Evolutionary conservation across 768 basidiomycete genomes (phyloP), one percentile per base, ranked within the genome.

Genomic region (Lactifluus piperatus): DNA sequence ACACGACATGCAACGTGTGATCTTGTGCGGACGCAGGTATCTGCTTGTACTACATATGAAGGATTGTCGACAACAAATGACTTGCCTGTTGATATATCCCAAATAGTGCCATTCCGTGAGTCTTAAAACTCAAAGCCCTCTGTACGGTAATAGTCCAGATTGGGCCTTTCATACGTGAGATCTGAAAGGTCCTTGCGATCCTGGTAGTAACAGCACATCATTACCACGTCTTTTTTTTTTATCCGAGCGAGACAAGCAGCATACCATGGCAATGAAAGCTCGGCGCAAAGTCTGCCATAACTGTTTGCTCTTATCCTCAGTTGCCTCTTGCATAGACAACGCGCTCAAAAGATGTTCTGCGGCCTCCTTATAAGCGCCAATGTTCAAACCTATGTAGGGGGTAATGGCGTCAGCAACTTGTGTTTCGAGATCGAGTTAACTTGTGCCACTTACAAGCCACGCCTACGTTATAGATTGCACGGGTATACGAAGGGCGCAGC

Each of bases 401-500:
- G 22, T 50, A 46, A 49, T 54, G 59, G 30, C 62, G 48, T 54
- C 34, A 55, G 24, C n/a, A 63, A 22, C 41, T 52, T 45, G 49
- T n/a, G 27, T 29, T 16, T 37, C 18, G 7, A 39, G 1, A 18
- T 14, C 16, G 4, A 6, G 5, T 39, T 34, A 29, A n/a, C 0
- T 48, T 4, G 22, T 34, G 30, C 7, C 4, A 81, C 91, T 66
- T 68, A 94, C 94, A 99, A 22, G 94, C 94, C 27, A 99, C 97
- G 45, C 94, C 97, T 36, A 99, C 91, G 67, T 99, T 99, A 69
- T 95, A 97, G 24, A 97, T 91, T 10, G 94, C 97, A 11, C 97
- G 85, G 1, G 97, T 98, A 70, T 97, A 99, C 0, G 93, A 94
- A 27, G 97, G 97, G 39, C 93, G 82, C 48, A 97, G 74, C 67